Evolutionary conservation across 345 rosid species (phyloP).

Genomic region (Syzygium jambos): DNA sequence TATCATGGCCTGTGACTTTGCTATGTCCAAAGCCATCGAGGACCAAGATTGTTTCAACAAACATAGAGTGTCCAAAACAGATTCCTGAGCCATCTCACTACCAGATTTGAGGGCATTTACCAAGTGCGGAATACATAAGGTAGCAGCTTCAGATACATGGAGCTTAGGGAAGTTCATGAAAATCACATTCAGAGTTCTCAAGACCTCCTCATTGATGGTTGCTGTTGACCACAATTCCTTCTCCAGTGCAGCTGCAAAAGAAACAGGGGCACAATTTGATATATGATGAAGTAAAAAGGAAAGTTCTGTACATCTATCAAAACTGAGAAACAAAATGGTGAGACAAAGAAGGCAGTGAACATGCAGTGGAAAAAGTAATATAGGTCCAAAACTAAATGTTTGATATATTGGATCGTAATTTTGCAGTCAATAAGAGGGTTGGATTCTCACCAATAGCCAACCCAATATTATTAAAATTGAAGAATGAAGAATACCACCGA

Average conservation of each 20-base stretch:
- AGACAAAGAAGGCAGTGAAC: not conserved
- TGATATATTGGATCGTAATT: not conserved
- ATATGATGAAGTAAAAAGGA: not conserved
- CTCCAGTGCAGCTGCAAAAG: conserved; percentile 77
- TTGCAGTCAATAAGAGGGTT: not conserved
- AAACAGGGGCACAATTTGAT: not conserved
- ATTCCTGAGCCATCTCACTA: conserved; percentile 63
- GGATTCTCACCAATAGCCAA: not conserved
- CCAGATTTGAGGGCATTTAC: conserved; percentile 74
- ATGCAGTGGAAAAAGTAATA: not conserved
- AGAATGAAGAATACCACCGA: not conserved
- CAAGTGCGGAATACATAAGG: conserved; percentile 78
- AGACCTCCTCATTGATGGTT: conserved; percentile 66
- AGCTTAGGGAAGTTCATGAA: conserved; percentile 83
- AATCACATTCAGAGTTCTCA: conserved; percentile 68
- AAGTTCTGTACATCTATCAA: not conserved
- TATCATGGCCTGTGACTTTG: conserved; percentile 73
- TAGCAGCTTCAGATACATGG: conserved; percentile 83
- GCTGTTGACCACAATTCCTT: conserved; percentile 74
- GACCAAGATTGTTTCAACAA: conserved; percentile 78
- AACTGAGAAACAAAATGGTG: not conserved
- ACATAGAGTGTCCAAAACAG: conserved; percentile 70
- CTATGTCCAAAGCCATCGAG: conserved; percentile 63
- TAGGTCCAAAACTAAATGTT: not conserved
- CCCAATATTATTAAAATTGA: not conserved